A percentile compares a stretch with the other conserved stretches of the same genome.
Evolutionary conservation across 2,329 filamentous ascomycete species (phyloP).

Genomic region (Nothophoma quercina): DNA sequence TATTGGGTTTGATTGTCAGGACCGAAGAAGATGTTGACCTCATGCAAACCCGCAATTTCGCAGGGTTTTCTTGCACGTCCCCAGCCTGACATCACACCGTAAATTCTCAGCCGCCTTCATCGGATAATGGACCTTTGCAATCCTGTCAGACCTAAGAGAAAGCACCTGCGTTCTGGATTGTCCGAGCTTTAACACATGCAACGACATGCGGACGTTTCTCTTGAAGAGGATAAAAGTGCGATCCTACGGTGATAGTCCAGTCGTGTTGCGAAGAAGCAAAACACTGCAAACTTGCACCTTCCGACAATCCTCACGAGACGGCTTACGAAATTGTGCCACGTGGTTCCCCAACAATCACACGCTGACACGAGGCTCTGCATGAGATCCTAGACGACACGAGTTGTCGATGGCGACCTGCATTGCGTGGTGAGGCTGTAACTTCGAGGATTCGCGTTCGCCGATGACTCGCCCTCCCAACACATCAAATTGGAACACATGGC

Average conservation of each 20-base stretch:
- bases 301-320: neutral
- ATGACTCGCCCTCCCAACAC: conserved; percentile 1
- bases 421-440: conserved; percentile 1
- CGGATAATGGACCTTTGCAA: neutral
- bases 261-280: neutral
- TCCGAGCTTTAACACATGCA: neutral
- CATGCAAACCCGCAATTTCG: neutral
- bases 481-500: neutral
- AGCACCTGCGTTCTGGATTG: neutral
- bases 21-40: neutral
- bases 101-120: neutral
- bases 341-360: neutral
- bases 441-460: conserved; percentile 7
- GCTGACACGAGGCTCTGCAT: neutral
- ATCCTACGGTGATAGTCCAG: neutral
- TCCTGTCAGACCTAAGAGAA: neutral
- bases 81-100: neutral
- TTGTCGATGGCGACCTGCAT: neutral
- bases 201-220: neutral
- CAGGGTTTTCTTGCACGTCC: neutral
- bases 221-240: neutral
- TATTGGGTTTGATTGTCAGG: neutral
- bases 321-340: neutral
- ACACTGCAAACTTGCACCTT: neutral
- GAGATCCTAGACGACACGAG: neutral